Conservation (phyloP, 169 alveolate species). For the Eimeria brunetti region DNA sequence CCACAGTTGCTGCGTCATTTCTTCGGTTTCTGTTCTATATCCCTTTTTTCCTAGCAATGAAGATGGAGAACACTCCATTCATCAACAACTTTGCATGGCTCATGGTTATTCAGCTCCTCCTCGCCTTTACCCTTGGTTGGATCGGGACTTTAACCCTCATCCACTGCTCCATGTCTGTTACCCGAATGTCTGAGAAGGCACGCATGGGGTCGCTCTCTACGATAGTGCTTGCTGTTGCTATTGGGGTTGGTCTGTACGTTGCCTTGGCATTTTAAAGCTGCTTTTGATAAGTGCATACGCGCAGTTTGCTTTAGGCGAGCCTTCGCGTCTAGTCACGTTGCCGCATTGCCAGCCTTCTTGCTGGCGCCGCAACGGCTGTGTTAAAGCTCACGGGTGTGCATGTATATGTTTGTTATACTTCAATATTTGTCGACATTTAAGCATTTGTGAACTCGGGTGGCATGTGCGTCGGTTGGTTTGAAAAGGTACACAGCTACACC, state of each 20-base stretch:
- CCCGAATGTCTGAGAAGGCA: conserved; percentile 57
- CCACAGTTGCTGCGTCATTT: conserved; percentile 12
- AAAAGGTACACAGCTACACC: background rate
- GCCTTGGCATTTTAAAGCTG: conserved; percentile 38
- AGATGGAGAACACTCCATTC: conserved; percentile 43
- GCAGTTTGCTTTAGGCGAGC: background rate
- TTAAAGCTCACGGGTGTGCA: background rate
- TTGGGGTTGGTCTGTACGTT: conserved; percentile 32
- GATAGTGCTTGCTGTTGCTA: conserved; percentile 32
- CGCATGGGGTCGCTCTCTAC: conserved; percentile 67
- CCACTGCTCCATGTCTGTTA: conserved; percentile 56
- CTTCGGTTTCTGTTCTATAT: conserved; percentile 43
- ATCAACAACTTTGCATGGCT: conserved; percentile 66
- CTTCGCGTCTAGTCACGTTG: background rate
- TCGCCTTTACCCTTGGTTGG: conserved; percentile 78
- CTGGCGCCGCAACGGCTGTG: conserved; percentile 2
- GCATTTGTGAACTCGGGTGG: background rate
- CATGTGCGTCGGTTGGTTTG: background rate
- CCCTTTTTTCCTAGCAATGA: conserved; percentile 62
- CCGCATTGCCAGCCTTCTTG: background rate
- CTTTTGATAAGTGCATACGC: background rate
- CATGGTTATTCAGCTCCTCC: conserved; percentile 10
- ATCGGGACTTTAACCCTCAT: conserved; percentile 43
- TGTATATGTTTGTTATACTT: background rate
- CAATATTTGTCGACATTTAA: conserved; percentile 6